Conservation (phyloP, 2,329 filamentous ascomycete genomes). For the Truncatella angustata region DNA sequence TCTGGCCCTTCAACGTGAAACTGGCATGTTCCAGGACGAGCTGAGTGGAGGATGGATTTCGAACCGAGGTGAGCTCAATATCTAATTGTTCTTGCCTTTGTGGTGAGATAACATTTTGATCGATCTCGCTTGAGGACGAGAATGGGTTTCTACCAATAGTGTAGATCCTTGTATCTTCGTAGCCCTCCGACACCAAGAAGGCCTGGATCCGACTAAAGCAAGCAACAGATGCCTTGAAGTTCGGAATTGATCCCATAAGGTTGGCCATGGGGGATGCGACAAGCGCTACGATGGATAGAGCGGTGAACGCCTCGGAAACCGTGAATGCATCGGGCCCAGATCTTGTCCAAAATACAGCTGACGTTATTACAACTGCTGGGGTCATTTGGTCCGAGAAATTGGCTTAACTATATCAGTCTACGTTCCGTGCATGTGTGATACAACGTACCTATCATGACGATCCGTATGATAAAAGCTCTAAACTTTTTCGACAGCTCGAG, state of each 20-base stretch:
- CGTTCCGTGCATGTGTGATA: neutral
- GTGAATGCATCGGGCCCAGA: neutral
- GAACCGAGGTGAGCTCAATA: neutral
- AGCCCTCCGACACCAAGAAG: neutral
- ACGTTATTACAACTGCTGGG: neutral
- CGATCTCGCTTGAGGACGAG: neutral
- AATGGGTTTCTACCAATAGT: neutral
- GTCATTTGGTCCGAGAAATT: neutral
- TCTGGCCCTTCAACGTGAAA: neutral
- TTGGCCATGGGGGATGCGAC: conserved; percentile 5
- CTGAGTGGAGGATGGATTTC: neutral
- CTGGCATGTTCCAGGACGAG: neutral
- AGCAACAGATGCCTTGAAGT: neutral
- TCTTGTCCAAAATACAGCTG: conserved; percentile 5
- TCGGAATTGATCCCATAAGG: neutral
- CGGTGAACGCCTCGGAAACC: neutral
- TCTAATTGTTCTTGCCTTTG: neutral
- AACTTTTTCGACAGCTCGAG: neutral
- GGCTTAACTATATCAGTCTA: neutral
- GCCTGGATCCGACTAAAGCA: conserved; percentile 3
- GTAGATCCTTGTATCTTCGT: neutral
- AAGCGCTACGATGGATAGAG: neutral
- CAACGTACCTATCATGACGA: neutral
- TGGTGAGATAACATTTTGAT: neutral
- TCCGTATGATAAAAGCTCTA: neutral